Evolutionary conservation across 2,329 filamentous ascomycete genomes (phyloP).

Genomic region (Penicillium sp.): DNA sequence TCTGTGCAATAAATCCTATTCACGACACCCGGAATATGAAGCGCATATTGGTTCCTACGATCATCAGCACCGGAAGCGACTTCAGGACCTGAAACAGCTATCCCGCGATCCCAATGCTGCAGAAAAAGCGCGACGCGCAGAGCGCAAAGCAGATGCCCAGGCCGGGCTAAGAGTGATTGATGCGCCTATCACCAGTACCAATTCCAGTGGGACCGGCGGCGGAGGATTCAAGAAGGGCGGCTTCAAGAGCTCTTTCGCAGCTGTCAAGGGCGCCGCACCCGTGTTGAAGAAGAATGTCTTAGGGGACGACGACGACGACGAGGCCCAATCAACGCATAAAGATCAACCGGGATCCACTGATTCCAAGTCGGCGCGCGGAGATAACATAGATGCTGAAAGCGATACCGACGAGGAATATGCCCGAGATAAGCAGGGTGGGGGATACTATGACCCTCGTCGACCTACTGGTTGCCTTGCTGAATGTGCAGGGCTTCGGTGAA

Average conservation of each 20-base stretch:
- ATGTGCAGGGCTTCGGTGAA: constrained; percentile 32
- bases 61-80: constrained; percentile 82
- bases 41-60: constrained; percentile 93
- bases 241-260: constrained; percentile 74
- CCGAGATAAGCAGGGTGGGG: constrained; percentile 34
- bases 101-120: constrained; percentile 45
- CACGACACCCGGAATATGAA: constrained; percentile 93
- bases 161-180: constrained; percentile 41
- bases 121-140: constrained; percentile 44
- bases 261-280: constrained; percentile 45
- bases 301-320: constrained; percentile 44
- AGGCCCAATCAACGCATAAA: constrained; percentile 26
- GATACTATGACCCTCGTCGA: constrained; percentile 54
- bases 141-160: constrained; percentile 45
- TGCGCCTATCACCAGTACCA: constrained; percentile 27
- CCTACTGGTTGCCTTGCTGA: constrained; percentile 52
- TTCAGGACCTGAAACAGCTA: constrained; percentile 49
- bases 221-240: constrained; percentile 74
- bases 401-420: constrained; percentile 70
- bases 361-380: constrained; percentile 3
- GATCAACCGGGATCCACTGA: constrained; percentile 1
- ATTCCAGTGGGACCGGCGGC: constrained; percentile 16
- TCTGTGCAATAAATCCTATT: constrained; percentile 91
- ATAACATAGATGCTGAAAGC: constrained; percentile 59
- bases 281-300: constrained; percentile 41